Evolutionary conservation across 768 basidiomycete species (phyloP).

Genomic region (Auriculariales sp.): DNA sequence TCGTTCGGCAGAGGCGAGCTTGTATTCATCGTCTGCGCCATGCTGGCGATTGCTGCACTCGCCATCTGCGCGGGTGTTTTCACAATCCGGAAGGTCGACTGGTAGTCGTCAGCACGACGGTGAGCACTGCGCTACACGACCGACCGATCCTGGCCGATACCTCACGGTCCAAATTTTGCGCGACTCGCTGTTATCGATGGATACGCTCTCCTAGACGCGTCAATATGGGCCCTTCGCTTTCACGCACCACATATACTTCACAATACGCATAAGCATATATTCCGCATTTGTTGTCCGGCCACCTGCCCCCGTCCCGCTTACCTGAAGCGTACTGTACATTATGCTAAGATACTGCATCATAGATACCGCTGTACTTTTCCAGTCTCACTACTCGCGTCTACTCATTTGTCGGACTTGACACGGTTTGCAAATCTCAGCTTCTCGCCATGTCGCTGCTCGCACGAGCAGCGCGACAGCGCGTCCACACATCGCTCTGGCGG

Average conservation of each 20-base stretch:
- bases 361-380: neutral
- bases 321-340: neutral
- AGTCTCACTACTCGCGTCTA: neutral
- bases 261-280: neutral
- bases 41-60: neutral
- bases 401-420: neutral
- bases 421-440: neutral
- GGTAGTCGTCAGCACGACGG: no score
- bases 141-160: neutral
- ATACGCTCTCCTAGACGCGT: neutral
- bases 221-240: no score
- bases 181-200: neutral
- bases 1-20: neutral
- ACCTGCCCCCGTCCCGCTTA: neutral
- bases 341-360: neutral
- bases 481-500: neutral
- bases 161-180: neutral
- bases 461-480: neutral
- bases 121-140: no score
- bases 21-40: neutral
- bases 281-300: neutral
- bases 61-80: neutral
- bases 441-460: neutral
- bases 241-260: no score
- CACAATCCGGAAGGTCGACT: neutral